Base-by-base conservation (phyloP, 1,284 basidiomycete genomes). In the Pyrrhoderma noxium region DNA sequence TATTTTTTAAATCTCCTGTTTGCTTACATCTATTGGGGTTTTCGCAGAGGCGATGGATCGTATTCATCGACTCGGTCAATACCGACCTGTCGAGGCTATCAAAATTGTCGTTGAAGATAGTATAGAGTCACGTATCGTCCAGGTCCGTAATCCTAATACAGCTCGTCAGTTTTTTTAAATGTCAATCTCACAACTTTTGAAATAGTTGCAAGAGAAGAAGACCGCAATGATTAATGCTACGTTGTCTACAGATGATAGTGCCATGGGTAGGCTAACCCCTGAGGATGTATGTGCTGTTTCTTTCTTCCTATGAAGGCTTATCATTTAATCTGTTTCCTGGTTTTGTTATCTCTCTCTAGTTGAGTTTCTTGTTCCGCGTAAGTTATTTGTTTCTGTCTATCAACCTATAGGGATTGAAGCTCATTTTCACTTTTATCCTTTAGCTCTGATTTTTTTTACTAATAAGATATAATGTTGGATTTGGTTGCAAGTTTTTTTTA, bases 41-140 rank as follows among this genome's bases (percentile, higher is more conserved):
- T 39, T 45, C 57, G 54, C 74, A 89, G 87, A 97, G 77, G 94
- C 94, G 2, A 96, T 96, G 93, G 94, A 98, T 67, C 87, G 94
- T 53, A 93, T 93, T 54, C 90, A 93, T 68, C 84, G 91, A 57
- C 73, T 95, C 34, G 93, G 92, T 16, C 93, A 98, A 67, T 88
- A 85, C 60, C 80, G 95, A 21, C 94, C 95, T 2, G 90, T 97
- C 44, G 80, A 89, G 60, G 93, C 94, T 13, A 91, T 93, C 65
- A 94, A 98, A 63, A 76, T 98, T 35, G 89, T 98, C 25, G 80
- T 98, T 50, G 93, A 98, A 66, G 94, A 99, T 65, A 93, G 89
- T 57, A 97, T 99, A 59, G 95, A 99, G 67, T 89, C 88, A 61
- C 85, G 93, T 57, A 95, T 96, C 57, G 74, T 89, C n/a, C 85